Conservation (phyloP, 495 filamentous ascomycete genomes). For the Parathielavia appendiculata region DNA sequence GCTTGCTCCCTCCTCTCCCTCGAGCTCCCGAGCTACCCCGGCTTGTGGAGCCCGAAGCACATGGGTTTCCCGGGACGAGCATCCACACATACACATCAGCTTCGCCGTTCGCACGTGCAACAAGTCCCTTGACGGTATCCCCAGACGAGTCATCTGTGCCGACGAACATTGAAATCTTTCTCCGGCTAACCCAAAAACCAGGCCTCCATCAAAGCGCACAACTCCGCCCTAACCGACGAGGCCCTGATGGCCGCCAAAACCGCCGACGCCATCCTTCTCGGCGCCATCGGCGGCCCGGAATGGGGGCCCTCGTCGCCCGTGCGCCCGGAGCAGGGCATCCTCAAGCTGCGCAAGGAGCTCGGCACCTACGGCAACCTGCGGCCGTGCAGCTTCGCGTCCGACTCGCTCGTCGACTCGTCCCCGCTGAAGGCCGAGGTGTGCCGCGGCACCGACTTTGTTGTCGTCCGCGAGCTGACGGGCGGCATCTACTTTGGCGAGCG, state of each 20-base stretch:
- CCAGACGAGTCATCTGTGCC: too few relatives aligned
- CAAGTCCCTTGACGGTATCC: too few relatives aligned
- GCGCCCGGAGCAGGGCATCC: conserved; percentile 91
- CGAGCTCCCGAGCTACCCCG: conserved; percentile 10
- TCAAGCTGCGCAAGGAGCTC: conserved; percentile 90
- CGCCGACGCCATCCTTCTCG: conserved; percentile 88
- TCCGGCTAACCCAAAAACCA: conserved; percentile 29
- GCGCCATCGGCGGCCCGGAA: conserved; percentile 95
- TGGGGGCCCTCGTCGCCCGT: conserved; percentile 82
- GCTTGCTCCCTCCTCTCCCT: neutral
- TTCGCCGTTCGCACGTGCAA: neutral
- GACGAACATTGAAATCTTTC: too few relatives aligned
- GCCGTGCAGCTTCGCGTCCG: conserved; percentile 93
- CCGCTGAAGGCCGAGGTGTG: conserved; percentile 85
- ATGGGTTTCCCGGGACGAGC: neutral
- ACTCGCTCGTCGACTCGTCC: conserved; percentile 77
- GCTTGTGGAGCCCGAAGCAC: neutral
- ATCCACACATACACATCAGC: neutral
- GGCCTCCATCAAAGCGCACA: conserved; percentile 84
- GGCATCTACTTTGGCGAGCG: conserved; percentile 97
- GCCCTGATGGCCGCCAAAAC: conserved; percentile 81
- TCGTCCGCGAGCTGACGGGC: conserved; percentile 90
- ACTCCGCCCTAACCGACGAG: conserved; percentile 72
- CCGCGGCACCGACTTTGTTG: conserved; percentile 85
- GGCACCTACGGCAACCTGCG: conserved; percentile 94